These are phyloP conservation scores for Yamadazyma takamatsuzukensis DNA, from an alignment of 805 yeast species.

Conservation along the genomic window DNA sequence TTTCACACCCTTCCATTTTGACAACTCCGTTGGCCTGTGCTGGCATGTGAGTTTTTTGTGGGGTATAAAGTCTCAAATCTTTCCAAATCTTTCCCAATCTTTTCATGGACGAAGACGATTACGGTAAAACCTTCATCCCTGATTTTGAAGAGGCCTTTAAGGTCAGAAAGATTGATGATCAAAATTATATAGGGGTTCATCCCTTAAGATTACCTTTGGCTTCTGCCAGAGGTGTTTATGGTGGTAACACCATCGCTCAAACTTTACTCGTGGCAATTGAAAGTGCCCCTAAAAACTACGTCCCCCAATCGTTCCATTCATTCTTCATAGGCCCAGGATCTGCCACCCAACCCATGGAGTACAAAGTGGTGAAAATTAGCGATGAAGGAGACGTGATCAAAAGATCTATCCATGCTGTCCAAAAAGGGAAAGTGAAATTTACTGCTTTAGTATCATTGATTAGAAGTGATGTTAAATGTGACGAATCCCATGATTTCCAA, in stretches of 20 bases:
- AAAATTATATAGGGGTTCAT: conserved; percentile 27
- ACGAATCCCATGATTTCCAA: conserved; percentile 8
- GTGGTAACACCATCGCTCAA: conserved; percentile 68
- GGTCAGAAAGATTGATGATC: conserved; percentile 21
- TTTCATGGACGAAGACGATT: no score
- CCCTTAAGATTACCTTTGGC: conserved; percentile 32
- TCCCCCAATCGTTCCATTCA: conserved; percentile 62
- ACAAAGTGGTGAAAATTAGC: conserved; percentile 49
- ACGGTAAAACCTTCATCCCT: neutral
- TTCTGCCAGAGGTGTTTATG: conserved; percentile 65
- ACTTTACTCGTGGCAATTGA: conserved; percentile 57
- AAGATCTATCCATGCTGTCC: conserved; percentile 53
- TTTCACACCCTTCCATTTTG: no score
- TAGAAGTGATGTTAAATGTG: conserved; percentile 8
- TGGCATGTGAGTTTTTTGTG: conserved; percentile 1
- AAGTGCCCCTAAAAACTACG: conserved; percentile 30
- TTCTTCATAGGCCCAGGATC: conserved; percentile 58
- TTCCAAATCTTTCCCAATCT: neutral
- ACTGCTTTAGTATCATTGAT: conserved; percentile 48
- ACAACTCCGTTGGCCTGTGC: no score
- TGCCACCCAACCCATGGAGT: conserved; percentile 42
- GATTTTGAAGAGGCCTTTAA: conserved; percentile 28
- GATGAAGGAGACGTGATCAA: conserved; percentile 52
- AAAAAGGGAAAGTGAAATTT: conserved; percentile 48
- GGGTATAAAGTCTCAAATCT: neutral